Percentiles rank a stretch among this genome's conserved stretches.
These are phyloP conservation scores for Morella rubra DNA, from an alignment of 306 rosid genomes.

Conservation along the genomic window DNA sequence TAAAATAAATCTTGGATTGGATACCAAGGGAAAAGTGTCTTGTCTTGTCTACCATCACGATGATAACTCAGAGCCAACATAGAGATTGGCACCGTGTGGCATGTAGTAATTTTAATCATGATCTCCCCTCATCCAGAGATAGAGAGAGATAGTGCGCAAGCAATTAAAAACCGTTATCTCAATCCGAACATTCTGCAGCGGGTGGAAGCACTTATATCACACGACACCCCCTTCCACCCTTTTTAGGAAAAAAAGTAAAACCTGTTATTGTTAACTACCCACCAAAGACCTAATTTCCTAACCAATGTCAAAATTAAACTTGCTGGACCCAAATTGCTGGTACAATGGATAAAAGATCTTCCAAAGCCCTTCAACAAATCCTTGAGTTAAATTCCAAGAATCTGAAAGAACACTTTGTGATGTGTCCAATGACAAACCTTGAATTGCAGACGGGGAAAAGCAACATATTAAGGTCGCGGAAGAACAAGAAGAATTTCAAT, in stretches of 20 bases:
- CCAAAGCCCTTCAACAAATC: not conserved
- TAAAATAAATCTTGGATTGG: not conserved
- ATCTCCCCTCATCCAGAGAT: not conserved
- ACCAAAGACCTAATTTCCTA: not conserved
- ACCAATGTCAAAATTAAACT: slow-evolving; percentile 12
- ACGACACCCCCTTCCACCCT: too few species aligned
- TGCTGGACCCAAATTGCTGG: not conserved
- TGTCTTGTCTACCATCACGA: not conserved
- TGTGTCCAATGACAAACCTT: not conserved
- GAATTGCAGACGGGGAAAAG: slow-evolving; percentile 3
- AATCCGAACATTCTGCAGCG: too few species aligned
- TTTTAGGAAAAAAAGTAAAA: not conserved
- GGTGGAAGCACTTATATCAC: too few species aligned
- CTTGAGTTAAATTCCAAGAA: slow-evolving; percentile 6
- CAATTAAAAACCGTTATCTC: not conserved
- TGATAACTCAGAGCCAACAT: slow-evolving; percentile 2
- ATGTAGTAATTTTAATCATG: not conserved
- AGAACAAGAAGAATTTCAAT: not conserved
- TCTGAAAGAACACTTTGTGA: not conserved
- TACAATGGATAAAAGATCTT: not conserved
- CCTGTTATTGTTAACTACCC: not conserved
- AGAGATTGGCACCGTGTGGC: not conserved
- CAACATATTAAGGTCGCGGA: not conserved
- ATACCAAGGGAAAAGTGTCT: not conserved
- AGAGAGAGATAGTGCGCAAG: not conserved